phyloP scores from a whole-genome alignment of 331 rosid species.

The Cucumis variabilis region DNA sequence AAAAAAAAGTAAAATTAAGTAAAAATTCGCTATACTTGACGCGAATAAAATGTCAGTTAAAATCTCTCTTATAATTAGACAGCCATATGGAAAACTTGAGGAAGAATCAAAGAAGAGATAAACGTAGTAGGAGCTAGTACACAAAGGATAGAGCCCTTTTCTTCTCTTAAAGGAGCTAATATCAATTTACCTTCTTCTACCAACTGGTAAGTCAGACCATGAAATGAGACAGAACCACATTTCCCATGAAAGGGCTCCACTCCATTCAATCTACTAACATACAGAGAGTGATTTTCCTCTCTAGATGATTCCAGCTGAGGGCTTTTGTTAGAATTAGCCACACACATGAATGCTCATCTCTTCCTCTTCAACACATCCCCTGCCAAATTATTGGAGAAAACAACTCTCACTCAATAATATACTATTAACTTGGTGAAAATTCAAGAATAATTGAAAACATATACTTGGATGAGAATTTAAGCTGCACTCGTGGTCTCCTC shows the following conservation, averaged over 20 bases:
- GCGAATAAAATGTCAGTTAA: no score
- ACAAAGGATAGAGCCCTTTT: constrained; percentile 74
- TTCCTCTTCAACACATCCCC: constrained; percentile 42
- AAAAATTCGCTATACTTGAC: no score
- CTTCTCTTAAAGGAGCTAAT: constrained; percentile 75
- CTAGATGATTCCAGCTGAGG: constrained; percentile 54
- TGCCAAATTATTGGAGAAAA: not conserved
- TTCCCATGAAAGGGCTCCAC: constrained; percentile 87
- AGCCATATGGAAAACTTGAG: no score
- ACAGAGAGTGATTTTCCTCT: constrained; percentile 37
- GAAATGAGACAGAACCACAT: constrained; percentile 83
- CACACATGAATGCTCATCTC: constrained; percentile 46
- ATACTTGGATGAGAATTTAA: constrained; percentile 48
- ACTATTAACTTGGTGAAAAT: not conserved
- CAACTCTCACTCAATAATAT: not conserved
- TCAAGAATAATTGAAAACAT: constrained; percentile 21
- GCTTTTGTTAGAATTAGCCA: constrained; percentile 53
- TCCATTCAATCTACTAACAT: constrained; percentile 42
- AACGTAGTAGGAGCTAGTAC: constrained; percentile 70
- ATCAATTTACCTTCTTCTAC: constrained; percentile 73
- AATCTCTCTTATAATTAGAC: no score
- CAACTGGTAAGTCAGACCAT: constrained; percentile 72
- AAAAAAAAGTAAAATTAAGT: no score
- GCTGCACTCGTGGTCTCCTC: constrained; percentile 39
- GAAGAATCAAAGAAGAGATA: constrained; percentile 63